These are phyloP conservation scores for Platanthera zijinensis DNA, from an alignment of 106 monocot genomes.

Conservation along the genomic window DNA sequence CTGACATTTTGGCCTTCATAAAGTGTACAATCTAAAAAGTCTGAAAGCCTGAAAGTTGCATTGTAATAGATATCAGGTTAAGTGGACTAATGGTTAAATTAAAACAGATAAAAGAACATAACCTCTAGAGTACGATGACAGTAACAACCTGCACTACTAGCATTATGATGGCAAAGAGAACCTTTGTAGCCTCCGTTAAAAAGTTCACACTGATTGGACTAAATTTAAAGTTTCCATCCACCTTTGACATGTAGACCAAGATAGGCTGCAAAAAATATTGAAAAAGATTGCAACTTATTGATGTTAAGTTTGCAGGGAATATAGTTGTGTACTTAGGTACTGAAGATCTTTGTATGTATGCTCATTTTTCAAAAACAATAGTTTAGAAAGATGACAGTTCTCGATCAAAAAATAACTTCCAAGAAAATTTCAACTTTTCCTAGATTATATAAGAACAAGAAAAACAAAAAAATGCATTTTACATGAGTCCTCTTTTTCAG, in stretches of 20 bases:
- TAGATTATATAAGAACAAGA: not conserved
- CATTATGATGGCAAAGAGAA: constrained; percentile 61
- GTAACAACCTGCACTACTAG: constrained; percentile 47
- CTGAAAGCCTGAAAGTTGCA: not conserved
- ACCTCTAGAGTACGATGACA: not conserved
- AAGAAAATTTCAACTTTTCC: not conserved
- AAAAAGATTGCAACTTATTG: not conserved
- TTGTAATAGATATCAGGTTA: not conserved
- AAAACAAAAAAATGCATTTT: not conserved
- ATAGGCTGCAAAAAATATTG: constrained; percentile 36
- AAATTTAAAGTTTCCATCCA: constrained; percentile 62
- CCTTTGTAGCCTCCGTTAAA: constrained; percentile 55
- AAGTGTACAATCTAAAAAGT: not conserved
- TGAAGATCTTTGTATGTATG: not conserved
- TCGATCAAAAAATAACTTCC: not conserved
- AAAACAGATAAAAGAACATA: not conserved
- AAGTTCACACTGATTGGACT: constrained; percentile 75
- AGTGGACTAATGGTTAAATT: not conserved
- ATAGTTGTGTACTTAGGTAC: not conserved
- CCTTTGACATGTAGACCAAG: constrained; percentile 67
- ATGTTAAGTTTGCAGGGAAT: not conserved
- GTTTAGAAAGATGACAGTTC: not conserved
- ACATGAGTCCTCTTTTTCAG: not conserved
- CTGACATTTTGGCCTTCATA: not conserved
- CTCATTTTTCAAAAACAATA: not conserved